Conservation (phyloP, 768 basidiomycete species). For the Tulasnella sp. region DNA sequence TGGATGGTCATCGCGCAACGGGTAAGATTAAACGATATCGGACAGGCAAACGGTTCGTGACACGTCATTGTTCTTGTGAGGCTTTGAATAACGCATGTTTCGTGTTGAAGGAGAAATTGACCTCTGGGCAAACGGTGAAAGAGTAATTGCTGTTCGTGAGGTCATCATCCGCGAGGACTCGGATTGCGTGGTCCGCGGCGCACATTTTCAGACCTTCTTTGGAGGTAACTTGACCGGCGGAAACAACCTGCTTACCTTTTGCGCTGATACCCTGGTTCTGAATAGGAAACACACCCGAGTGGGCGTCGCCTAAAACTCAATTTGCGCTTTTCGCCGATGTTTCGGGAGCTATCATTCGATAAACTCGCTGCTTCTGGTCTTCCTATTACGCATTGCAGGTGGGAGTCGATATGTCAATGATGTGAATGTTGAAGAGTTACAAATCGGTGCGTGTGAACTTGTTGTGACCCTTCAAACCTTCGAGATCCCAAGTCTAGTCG, state of each 20-base stretch:
- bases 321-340: conserved; percentile 56
- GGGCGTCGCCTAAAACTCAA: conserved; percentile 51
- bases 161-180: conserved; percentile 41
- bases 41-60: conserved; percentile 45
- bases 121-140: conserved; percentile 52
- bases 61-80: neutral
- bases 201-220: conserved; percentile 72
- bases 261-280: neutral
- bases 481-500: neutral
- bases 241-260: conserved; percentile 22
- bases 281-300: conserved; percentile 37
- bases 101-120: conserved; percentile 45
- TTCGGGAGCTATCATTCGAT: conserved; percentile 42
- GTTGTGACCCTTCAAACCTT: no score
- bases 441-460: no score
- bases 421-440: no score
- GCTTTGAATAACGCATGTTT: neutral
- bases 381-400: no score
- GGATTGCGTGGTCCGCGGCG: conserved; percentile 45
- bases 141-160: conserved; percentile 44
- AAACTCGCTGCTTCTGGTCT: no score
- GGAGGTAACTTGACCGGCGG: conserved; percentile 38
- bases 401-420: no score
- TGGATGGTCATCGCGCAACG: conserved; percentile 63
- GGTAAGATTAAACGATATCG: conserved; percentile 60